Evolutionary conservation across 345 rosid species (phyloP), one percentile per base, ranked within the genome.

Genomic region (Ceriops decandra): DNA sequence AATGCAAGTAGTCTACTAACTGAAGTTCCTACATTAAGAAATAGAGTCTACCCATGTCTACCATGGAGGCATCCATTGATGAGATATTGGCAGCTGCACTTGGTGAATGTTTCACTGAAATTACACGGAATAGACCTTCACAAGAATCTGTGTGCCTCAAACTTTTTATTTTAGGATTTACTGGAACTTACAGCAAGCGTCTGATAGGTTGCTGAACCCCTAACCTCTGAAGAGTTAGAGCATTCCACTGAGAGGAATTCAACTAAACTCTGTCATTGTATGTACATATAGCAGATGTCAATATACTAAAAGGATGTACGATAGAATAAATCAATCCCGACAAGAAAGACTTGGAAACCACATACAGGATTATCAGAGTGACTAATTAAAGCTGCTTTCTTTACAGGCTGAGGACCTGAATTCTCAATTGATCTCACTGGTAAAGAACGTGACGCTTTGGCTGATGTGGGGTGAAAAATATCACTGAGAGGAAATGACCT

Each of bases 161-260:
- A 72, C 83, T 83, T 77, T 74, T 77, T 21, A 53, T 52, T 72
- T 82, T 82, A 72, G 75, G 69, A 70, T 78, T 78, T 54, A 80
- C 81, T 5, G 90, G 87, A 72, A 86, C 86, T 15, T 87, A 83
- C 33, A 86, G 67, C 6, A 87, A 83, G 33, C 87, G 85, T 24
- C 46, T 74, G 63, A 86, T 82, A 65, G 76, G 80, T 59, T 67
- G 79, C 62, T 64, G 82, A 63, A 62, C 77, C 64, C 32, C 79
- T 49, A 58, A 57, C 52, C 75, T 82, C 87, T 78, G 82, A 36
- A 47, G 7, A 57, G 31, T 59, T 8, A 60, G 15, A 38, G 13
- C 15, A 38, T 38, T 38, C 46, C 46, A 38, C 15, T 2, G 2
- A 9, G 46, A 38, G 46, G 46, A 38, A 38, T 38, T 38, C 16